phyloP scores from a whole-genome alignment of 2,329 filamentous ascomycete species.

The Colletotrichum truncatum region DNA sequence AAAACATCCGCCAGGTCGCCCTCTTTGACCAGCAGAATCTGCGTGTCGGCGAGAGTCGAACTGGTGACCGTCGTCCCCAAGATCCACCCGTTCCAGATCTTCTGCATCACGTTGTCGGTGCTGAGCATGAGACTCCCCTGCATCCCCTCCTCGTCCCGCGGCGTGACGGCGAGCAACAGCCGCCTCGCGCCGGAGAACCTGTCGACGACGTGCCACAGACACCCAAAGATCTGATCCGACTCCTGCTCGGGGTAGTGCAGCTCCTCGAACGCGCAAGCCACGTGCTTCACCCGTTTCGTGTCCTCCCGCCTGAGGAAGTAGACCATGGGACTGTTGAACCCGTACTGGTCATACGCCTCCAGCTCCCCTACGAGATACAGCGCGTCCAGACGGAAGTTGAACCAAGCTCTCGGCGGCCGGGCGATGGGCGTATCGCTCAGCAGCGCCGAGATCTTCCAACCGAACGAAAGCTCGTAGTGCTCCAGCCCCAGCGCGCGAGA shows the following conservation, averaged over 20 bases:
- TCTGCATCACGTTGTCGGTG: slow-evolving; percentile 52
- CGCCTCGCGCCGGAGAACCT: slow-evolving; percentile 47
- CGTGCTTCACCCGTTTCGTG: slow-evolving; percentile 51
- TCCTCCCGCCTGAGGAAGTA: slow-evolving; percentile 56
- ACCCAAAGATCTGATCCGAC: slow-evolving; percentile 55
- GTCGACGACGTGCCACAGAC: slow-evolving; percentile 58
- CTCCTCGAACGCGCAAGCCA: slow-evolving; percentile 54
- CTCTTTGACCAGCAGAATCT: slow-evolving; percentile 55
- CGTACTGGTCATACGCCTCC: slow-evolving; percentile 55
- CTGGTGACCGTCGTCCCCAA: slow-evolving; percentile 49
- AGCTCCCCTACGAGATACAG: slow-evolving; percentile 58
- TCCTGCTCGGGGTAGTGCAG: slow-evolving; percentile 52
- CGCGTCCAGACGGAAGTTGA: slow-evolving; percentile 58
- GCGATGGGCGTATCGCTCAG: slow-evolving; percentile 44
- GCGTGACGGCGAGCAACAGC: slow-evolving; percentile 51
- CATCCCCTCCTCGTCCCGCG: slow-evolving; percentile 46
- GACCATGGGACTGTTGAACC: slow-evolving; percentile 57
- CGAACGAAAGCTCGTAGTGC: slow-evolving; percentile 57
- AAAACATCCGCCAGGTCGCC: slow-evolving; percentile 48
- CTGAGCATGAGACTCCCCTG: slow-evolving; percentile 38
- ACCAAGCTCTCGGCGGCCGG: slow-evolving; percentile 51
- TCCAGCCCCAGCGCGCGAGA: slow-evolving; percentile 49
- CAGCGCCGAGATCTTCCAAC: slow-evolving; percentile 55
- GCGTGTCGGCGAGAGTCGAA: slow-evolving; percentile 49
- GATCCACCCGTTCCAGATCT: slow-evolving; percentile 58